Base-by-base conservation (phyloP, 345 rosid genomes). In the Pistacia vera region DNA sequence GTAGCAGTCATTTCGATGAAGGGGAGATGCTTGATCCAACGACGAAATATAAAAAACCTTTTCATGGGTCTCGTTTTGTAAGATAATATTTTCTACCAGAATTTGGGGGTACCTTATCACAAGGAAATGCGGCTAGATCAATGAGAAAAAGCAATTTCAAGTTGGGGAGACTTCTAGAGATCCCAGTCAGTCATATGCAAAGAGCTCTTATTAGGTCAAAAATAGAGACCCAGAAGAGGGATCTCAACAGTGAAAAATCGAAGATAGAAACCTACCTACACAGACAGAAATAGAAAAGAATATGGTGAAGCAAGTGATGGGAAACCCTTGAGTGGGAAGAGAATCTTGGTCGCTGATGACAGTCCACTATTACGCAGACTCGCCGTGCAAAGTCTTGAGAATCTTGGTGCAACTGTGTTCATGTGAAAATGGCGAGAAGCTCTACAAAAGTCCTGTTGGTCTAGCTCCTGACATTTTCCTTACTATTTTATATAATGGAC, bases 401-500 rank as follows among this genome's bases (percentile, higher is more conserved):
- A 77, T 30, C 89, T 88, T 36, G 96, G 99, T 30, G 97, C 89
- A 17, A 80, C 70, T 1, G 85, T 87, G n/a, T 41, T 35, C 41
- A 6, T 90, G 93, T 46, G 30, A 71, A 62, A 85, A 86, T 63
- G 97, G 98, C 28, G 71, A 71, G 88, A 90, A 73, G 97, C 92
- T 55, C 58, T 87, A 1, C 63, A 79, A 56, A 70, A 79, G 89
- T 95, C 22, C 49, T 61, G 76, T 76, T 33, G 68, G 79, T 58
- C 77, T 89, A 18, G 73, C 69, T 60, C 46, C 65, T 57, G 12
- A 64, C 18, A 62, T 2, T 66, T 78, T 56, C 97, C 92, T 14
- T 92, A 86, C 59, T 92, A 92, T 74, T 88, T 70, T 77, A 84
- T 96, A 63, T 96, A 72, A 95, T 95, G 98, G 99, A 95, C 48